These are phyloP conservation scores for Hibiscus trionum DNA, from an alignment of 345 rosid species.

Conservation along the genomic window DNA sequence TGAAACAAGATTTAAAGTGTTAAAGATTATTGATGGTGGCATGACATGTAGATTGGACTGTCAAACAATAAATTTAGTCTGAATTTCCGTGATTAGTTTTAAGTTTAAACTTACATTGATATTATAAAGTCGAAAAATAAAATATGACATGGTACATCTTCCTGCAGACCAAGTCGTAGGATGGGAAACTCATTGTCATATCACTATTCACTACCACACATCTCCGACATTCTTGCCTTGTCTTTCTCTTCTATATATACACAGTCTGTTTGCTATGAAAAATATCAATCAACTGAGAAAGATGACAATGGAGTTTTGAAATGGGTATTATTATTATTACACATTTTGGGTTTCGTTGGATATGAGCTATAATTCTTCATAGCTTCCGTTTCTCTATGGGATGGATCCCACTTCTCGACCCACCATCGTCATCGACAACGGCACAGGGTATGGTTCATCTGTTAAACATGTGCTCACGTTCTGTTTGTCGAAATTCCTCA, in stretches of 20 bases:
- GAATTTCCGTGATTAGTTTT: too few species aligned
- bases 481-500: too few species aligned
- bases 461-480: too few species aligned
- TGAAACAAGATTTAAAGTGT: too few species aligned
- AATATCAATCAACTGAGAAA: not conserved
- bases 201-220: not conserved
- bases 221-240: not conserved
- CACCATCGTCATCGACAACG: conserved; percentile 94
- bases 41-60: too few species aligned
- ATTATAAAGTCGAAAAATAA: too few species aligned
- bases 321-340: conserved; percentile 10
- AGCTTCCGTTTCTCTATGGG: conserved; percentile 14
- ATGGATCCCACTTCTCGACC: conserved; percentile 96
- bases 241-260: not conserved
- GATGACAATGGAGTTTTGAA: not conserved
- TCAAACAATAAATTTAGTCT: too few species aligned
- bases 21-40: too few species aligned
- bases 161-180: not conserved
- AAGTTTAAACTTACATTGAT: too few species aligned
- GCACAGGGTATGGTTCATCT: conserved; percentile 62
- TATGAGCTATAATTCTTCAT: conserved; percentile 21
- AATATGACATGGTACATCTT: not conserved
- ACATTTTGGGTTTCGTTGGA: not conserved
- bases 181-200: not conserved
- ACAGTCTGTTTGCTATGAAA: conserved; percentile 21